A percentile compares a stretch with the other conserved stretches of the same genome.
These are phyloP conservation scores for Pythium periplocum DNA, from an alignment of 352 stramenopile species.

Conservation along the genomic window DNA sequence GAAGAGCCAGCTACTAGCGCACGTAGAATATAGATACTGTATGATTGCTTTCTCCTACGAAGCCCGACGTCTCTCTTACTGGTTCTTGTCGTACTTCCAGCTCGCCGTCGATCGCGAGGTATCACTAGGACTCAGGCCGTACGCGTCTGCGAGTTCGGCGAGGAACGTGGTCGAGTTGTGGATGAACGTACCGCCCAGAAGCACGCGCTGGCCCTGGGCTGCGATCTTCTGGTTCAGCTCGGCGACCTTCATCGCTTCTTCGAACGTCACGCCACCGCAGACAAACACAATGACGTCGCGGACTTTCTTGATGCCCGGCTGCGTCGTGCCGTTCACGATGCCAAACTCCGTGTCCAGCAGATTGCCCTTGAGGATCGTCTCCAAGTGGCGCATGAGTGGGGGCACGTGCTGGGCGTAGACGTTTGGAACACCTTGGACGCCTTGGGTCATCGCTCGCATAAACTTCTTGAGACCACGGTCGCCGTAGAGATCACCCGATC, in stretches of 20 bases:
- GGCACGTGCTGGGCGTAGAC: constrained; percentile 99
- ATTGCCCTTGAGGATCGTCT: constrained; percentile 74
- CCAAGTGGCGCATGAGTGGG: constrained; percentile 92
- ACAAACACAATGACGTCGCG: constrained; percentile 98
- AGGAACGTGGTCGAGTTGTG: constrained; percentile 98
- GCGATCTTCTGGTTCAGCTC: constrained; percentile 93
- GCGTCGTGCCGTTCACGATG: constrained; percentile 97
- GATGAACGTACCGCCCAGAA: constrained; percentile 94
- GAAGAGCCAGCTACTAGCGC: background rate
- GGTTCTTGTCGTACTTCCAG: constrained; percentile 66
- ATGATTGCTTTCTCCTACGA: background rate
- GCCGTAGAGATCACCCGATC: constrained; percentile 74
- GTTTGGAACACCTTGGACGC: constrained; percentile 95
- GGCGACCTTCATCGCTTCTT: constrained; percentile 97
- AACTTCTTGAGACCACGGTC: constrained; percentile 84
- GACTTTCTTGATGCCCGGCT: constrained; percentile 94
- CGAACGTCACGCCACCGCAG: constrained; percentile 97
- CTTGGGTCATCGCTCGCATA: constrained; percentile 90
- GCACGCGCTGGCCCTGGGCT: constrained; percentile 80
- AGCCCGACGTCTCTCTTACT: constrained; percentile 3
- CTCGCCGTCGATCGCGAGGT: constrained; percentile 9
- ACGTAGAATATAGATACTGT: background rate
- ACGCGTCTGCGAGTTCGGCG: constrained; percentile 83
- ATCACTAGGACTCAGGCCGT: constrained; percentile 26
- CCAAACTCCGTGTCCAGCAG: constrained; percentile 82